These are phyloP conservation scores for Alnus glutinosa DNA, from an alignment of 306 rosid genomes.

Conservation along the genomic window DNA sequence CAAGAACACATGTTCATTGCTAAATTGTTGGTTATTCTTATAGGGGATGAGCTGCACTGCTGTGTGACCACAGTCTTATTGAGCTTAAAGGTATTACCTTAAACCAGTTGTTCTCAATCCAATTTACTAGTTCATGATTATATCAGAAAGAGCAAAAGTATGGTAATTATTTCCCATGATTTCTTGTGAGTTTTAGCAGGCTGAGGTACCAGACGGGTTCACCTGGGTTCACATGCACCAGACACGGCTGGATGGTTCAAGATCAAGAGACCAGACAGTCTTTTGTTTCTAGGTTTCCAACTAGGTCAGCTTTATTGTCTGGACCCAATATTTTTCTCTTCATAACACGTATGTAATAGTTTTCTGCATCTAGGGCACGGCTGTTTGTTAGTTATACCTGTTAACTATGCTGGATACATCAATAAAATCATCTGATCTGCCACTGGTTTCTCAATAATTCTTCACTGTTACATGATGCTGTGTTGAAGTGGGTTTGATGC, in stretches of 20 bases:
- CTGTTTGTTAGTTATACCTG: not conserved
- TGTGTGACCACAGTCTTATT: constrained; percentile 64
- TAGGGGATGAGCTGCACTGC: constrained; percentile 47
- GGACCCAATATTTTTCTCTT: not conserved
- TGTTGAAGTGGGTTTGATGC: no score
- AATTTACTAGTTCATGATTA: not conserved
- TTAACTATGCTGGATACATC: not conserved
- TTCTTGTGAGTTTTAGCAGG: constrained; percentile 41
- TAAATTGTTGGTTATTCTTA: constrained; percentile 11
- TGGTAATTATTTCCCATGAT: constrained; percentile 13
- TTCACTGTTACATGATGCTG: not conserved
- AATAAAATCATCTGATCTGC: not conserved
- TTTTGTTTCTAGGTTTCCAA: constrained; percentile 49
- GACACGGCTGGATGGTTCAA: constrained; percentile 61
- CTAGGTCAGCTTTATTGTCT: constrained; percentile 10
- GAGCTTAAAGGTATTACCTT: constrained; percentile 48
- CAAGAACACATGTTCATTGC: constrained; percentile 2
- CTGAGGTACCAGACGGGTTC: constrained; percentile 39
- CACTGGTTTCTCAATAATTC: not conserved
- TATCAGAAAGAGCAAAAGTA: not conserved
- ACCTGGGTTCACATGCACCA: constrained; percentile 76
- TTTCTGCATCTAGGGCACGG: not conserved
- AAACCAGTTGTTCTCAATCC: not conserved
- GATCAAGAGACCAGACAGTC: constrained; percentile 28
- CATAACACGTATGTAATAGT: not conserved